These are phyloP conservation scores for Trichoderma aggressivum DNA, from an alignment of 2,329 filamentous ascomycete genomes.

Conservation along the genomic window DNA sequence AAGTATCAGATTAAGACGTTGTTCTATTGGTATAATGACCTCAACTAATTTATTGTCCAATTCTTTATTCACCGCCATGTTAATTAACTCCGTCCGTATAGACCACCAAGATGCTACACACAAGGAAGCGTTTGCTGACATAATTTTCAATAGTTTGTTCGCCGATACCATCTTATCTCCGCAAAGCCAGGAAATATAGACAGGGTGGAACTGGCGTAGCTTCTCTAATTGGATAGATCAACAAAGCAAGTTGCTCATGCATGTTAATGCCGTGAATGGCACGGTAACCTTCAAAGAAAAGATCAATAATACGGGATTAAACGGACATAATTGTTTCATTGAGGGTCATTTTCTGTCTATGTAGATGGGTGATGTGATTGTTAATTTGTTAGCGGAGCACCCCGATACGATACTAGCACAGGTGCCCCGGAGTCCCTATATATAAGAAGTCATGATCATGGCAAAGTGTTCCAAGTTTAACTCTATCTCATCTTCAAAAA, in stretches of 20 bases:
- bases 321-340: background rate
- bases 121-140: background rate
- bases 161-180: background rate
- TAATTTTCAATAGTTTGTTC: background rate
- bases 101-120: background rate
- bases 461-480: background rate
- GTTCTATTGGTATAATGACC: background rate
- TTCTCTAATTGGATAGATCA: background rate
- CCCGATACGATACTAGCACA: too few relatives aligned
- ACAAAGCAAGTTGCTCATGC: background rate
- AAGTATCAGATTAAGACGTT: too few relatives aligned
- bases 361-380: background rate
- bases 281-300: background rate
- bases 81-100: background rate
- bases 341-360: rapidly evolving
- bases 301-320: background rate
- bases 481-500: background rate
- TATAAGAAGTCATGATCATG: background rate
- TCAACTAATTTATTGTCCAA: background rate
- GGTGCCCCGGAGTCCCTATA: too few relatives aligned
- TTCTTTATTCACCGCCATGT: background rate
- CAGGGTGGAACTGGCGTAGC: background rate
- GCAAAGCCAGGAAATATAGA: background rate
- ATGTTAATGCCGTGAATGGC: background rate
- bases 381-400: background rate